Base-by-base conservation (phyloP, 345 rosid species). In the Cardamine resedifolia region DNA sequence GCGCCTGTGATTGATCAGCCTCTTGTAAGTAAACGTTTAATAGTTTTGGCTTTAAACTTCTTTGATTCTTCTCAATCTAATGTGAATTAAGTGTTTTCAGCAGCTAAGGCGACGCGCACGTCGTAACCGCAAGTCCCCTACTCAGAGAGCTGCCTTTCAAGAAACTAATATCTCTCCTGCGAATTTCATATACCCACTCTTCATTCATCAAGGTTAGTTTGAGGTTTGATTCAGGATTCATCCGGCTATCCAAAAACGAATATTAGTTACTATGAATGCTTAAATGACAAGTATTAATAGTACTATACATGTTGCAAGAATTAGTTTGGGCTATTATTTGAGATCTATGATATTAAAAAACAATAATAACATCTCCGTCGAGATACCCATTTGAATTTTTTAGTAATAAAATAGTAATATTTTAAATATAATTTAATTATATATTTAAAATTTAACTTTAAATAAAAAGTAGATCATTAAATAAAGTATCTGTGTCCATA, bases 131-230 rank as follows among this genome's bases (percentile, higher is more conserved):
- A 83, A 77, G 70, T 86, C 89, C 9, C 86, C 93, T 36, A 76
- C 80, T n/a, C 14, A 84, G 73, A 85, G 97, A 81, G 88, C 83
- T 48, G 83, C 99, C 11, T 89, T 91, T 78, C 97, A 89, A 80
- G 97, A 94, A 74, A 87, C 93, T 30, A 85, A 65, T 61, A 10
- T 91, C 20, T 86, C 96, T 10, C 89, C 97, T 20, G 86, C 87
- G 18, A 94, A 91, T 84, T 88, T 94, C 19, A 89, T 89, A 7
- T 94, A 91, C 74, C 99, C 97, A 2, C 80, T 89, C 18, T 91
- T 94, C 70, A 88, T 94, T 80, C 96, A 89, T 57, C 87, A 94
- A 86, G 99, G 99, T 90, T 76, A 55, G 78, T 64, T 52, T 28
- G 24, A 43, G 27, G 51, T 48, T 59, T 58, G 8, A 14, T 6